Percentiles rank a stretch among this genome's conserved stretches.
Evolutionary conservation across 2,329 filamentous ascomycete species (phyloP).

Genomic region (Pyrenophora tritici-repentis): DNA sequence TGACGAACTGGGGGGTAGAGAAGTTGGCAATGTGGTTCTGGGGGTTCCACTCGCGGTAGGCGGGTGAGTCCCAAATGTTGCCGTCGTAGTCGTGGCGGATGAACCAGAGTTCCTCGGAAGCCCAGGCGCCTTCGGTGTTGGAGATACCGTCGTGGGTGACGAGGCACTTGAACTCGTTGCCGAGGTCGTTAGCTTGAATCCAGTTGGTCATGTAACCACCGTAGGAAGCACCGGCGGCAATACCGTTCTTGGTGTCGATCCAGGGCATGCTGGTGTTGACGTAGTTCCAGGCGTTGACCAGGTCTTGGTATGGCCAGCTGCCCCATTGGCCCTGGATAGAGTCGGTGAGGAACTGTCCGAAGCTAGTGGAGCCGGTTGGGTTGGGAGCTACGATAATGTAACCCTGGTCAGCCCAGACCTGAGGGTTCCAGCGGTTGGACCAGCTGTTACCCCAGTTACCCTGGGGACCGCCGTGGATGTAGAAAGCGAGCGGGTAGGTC

Average conservation of each 20-base stretch:
- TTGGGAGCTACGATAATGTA: constrained; percentile 84
- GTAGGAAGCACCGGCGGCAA: constrained; percentile 69
- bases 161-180: constrained; percentile 82
- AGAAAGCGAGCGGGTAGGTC: constrained; percentile 77
- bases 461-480: constrained; percentile 85
- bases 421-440: constrained; percentile 84
- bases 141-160: constrained; percentile 89
- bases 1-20: constrained; percentile 84
- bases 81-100: constrained; percentile 53
- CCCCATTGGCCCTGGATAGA: constrained; percentile 83
- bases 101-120: constrained; percentile 59
- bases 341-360: constrained; percentile 76
- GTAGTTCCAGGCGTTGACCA: constrained; percentile 79
- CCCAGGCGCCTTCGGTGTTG: constrained; percentile 56
- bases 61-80: constrained; percentile 38
- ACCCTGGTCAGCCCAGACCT: constrained; percentile 83
- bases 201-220: constrained; percentile 65
- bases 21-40: constrained; percentile 67
- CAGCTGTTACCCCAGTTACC: constrained; percentile 74
- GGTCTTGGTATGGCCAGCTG: constrained; percentile 80
- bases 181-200: constrained; percentile 86
- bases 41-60: constrained; percentile 64
- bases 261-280: constrained; percentile 68
- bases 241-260: constrained; percentile 71
- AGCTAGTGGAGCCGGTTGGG: constrained; percentile 83